Conservation (phyloP, 352 stramenopile species). For the Globisporangium cylindrosporum region DNA sequence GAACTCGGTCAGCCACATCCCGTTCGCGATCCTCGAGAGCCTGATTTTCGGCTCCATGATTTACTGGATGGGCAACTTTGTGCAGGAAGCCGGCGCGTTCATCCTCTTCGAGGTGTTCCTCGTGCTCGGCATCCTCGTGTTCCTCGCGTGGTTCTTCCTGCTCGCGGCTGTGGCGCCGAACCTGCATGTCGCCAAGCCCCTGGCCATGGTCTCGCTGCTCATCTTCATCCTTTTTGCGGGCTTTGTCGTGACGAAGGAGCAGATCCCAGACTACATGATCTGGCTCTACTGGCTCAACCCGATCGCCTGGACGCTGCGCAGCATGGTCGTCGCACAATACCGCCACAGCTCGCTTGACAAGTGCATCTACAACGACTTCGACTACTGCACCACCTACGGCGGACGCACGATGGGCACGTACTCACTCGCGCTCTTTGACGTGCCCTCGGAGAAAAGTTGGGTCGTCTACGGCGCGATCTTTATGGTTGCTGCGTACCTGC, state of each 20-base stretch:
- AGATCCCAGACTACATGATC: slow-evolving; percentile 51
- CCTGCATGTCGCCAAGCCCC: slow-evolving; percentile 50
- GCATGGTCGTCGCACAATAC: slow-evolving; percentile 48
- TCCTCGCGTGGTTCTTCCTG: slow-evolving; percentile 54
- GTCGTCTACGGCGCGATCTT: slow-evolving; percentile 42
- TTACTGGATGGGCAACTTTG: slow-evolving; percentile 86
- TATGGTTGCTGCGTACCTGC: slow-evolving; percentile 40
- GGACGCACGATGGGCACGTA: slow-evolving; percentile 47
- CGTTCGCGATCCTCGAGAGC: slow-evolving; percentile 65
- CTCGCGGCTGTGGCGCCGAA: slow-evolving; percentile 36
- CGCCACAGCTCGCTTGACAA: slow-evolving; percentile 29
- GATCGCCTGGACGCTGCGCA: slow-evolving; percentile 50
- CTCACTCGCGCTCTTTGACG: slow-evolving; percentile 43
- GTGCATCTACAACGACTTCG: slow-evolving; percentile 34
- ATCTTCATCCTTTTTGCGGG: slow-evolving; percentile 69
- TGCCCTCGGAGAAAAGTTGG: slow-evolving; percentile 42
- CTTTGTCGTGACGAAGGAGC: slow-evolving; percentile 52
- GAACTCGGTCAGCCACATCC: slow-evolving; percentile 43
- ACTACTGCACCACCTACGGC: slow-evolving; percentile 40
- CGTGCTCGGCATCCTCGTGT: slow-evolving; percentile 56
- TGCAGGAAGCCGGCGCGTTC: slow-evolving; percentile 40
- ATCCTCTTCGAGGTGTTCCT: slow-evolving; percentile 75
- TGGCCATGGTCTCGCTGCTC: slow-evolving; percentile 53
- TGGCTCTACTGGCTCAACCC: slow-evolving; percentile 81
- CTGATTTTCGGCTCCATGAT: slow-evolving; percentile 85